Base-by-base conservation (phyloP, 768 basidiomycete genomes). In the Naganishia kalamii region DNA sequence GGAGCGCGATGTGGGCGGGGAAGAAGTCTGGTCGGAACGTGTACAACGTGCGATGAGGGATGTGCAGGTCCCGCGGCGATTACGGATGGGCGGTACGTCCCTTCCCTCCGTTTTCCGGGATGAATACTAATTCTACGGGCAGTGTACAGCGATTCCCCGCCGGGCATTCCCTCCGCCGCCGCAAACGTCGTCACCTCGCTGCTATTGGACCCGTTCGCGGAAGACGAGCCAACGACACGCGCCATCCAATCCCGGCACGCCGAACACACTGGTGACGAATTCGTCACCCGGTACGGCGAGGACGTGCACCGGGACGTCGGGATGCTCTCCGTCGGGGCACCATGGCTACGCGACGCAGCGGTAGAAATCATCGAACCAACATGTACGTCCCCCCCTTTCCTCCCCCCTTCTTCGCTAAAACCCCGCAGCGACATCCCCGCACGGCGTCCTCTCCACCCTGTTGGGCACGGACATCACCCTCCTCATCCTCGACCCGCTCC, bases 401-500 rank as follows among this genome's bases (percentile, higher is more conserved):
- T 41, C 30, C 13, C 32, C 4, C 60, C 32, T 11, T 27, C 32
- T 25, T 21, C 50, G n/a, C 40, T 37, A 21, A 5, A 4, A 7
- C 30, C 27, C 6, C n/a, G 32, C 41, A 65, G 37, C 40, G 25
- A 19, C 43, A 52, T n/a, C 61, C 57, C 69, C 48, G 11, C n/a
- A 51, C 3, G 23, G 63, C 3, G 66, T 67, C 29, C 62, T 76
- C 0, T 67, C 70, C 0, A 51, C 65, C 19, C 47, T 72, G 1
- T 41, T 72, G 2, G 27, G 17, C 21, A 66, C 66, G 32, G 72
- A 74, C 48, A 41, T 70, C 10, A 41, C 61, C 13, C 40, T 73
- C 12, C 17, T 77, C 29, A 68, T 75, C 32, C 50, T 77, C 30
- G 74, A 77, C 63, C 76, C 76, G 2, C 71, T 72, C 54, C 69